These are phyloP conservation scores for Helicocarpus griseus DNA, from an alignment of 2,329 filamentous ascomycete genomes.

Conservation along the genomic window DNA sequence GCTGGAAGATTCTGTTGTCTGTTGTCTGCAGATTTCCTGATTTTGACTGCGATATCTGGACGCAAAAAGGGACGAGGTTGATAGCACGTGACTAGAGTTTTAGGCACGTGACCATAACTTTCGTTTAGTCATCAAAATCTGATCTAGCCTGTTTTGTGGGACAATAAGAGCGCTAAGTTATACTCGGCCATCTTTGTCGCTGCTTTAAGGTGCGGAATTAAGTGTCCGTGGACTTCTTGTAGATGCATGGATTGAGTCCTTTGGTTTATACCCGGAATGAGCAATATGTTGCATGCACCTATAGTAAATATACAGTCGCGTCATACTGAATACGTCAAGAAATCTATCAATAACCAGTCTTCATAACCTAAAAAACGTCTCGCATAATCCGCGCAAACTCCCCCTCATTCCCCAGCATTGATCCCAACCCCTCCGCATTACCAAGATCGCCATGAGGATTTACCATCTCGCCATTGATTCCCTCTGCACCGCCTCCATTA, in stretches of 20 bases:
- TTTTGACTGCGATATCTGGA: neutral
- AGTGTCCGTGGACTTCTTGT: no score
- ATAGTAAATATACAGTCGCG: no score
- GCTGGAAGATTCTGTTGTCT: neutral
- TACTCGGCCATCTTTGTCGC: neutral
- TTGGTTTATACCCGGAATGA: no score
- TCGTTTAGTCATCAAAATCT: neutral
- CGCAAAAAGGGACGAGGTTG: neutral
- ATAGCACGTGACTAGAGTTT: neutral
- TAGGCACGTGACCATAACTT: neutral
- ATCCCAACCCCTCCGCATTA: conserved; percentile 35
- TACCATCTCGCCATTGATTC: conserved; percentile 29
- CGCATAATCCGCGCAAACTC: conserved; percentile 51
- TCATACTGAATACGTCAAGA: no score
- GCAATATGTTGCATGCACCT: no score
- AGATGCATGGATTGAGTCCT: no score
- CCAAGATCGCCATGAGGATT: conserved; percentile 27
- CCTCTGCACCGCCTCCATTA: conserved; percentile 21
- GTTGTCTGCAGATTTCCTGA: neutral
- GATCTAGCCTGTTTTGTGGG: neutral
- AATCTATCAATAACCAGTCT: no score
- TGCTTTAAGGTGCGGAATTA: no score
- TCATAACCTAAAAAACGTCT: conserved; percentile 43
- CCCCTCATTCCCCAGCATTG: conserved; percentile 46
- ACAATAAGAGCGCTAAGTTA: neutral